Conservation (phyloP, 2,329 filamentous ascomycete genomes). For the Apiospora arundinis region DNA sequence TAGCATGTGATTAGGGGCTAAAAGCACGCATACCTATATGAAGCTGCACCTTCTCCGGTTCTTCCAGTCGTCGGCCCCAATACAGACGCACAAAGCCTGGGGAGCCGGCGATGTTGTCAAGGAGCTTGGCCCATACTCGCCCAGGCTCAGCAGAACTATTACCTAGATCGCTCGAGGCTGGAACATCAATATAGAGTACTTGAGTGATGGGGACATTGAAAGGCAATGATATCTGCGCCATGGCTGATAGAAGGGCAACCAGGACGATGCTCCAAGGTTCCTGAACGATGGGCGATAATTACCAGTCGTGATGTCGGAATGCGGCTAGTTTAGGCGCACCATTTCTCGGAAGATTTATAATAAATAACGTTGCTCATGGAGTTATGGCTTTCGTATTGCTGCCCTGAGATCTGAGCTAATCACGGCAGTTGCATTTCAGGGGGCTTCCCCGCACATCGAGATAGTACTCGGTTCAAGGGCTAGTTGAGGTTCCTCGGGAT, state of each 20-base stretch:
- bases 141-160: background rate
- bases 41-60: constrained; percentile 37
- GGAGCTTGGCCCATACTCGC: background rate
- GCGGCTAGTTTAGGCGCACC: background rate
- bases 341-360: too few species aligned
- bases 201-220: background rate
- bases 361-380: too few species aligned
- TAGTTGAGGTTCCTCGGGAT: background rate
- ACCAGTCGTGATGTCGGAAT: background rate
- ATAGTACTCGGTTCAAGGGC: background rate
- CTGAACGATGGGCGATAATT: background rate
- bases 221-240: background rate
- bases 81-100: constrained; percentile 36
- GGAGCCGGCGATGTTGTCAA: constrained; percentile 25
- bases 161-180: background rate
- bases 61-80: constrained; percentile 41
- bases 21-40: constrained; percentile 34
- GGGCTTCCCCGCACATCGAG: background rate
- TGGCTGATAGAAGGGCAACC: background rate
- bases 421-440: background rate
- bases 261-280: too few species aligned
- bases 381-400: background rate
- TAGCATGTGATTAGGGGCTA: too few species aligned
- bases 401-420: background rate
- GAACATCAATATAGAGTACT: background rate